phyloP scores from a whole-genome alignment of 495 filamentous ascomycete genomes.

The Penicillium chermesinum region DNA sequence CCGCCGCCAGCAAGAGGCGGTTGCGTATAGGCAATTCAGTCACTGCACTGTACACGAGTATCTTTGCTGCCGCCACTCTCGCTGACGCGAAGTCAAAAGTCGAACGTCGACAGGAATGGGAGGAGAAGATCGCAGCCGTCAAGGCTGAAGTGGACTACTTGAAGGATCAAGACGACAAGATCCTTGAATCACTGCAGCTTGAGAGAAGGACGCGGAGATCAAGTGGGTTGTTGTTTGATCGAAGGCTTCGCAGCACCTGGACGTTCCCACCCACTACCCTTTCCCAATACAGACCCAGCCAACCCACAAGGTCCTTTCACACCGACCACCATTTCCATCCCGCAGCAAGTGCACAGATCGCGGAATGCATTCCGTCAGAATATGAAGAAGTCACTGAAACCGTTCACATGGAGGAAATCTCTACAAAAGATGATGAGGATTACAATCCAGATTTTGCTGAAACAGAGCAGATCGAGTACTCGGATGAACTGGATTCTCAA shows the following conservation, averaged over 20 bases:
- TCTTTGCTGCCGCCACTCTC: constrained; percentile 66
- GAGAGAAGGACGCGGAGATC: constrained; percentile 18
- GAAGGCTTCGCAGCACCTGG: constrained; percentile 19
- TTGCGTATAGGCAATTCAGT: constrained; percentile 56
- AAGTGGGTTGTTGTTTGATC: constrained; percentile 18
- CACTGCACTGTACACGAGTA: constrained; percentile 65
- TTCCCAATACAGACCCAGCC: constrained; percentile 7
- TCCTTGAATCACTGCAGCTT: constrained; percentile 26
- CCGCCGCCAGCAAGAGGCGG: constrained; percentile 47
- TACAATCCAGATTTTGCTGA: constrained; percentile 8
- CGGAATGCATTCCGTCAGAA: neutral
- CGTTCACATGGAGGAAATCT: neutral
- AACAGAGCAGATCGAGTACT: neutral
- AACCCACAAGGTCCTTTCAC: constrained; percentile 21
- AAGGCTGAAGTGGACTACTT: constrained; percentile 42
- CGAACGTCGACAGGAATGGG: constrained; percentile 56
- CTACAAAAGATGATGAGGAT: constrained; percentile 8
- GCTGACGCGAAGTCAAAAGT: constrained; percentile 61
- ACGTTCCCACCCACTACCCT: constrained; percentile 4
- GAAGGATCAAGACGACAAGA: constrained; percentile 37
- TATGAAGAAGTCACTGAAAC: neutral
- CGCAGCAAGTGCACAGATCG: neutral
- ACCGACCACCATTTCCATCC: constrained; percentile 12
- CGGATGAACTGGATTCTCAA: constrained; percentile 3
- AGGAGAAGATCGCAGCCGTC: constrained; percentile 48